phyloP scores from a whole-genome alignment of 352 stramenopile species.

The Pythium sp. region DNA sequence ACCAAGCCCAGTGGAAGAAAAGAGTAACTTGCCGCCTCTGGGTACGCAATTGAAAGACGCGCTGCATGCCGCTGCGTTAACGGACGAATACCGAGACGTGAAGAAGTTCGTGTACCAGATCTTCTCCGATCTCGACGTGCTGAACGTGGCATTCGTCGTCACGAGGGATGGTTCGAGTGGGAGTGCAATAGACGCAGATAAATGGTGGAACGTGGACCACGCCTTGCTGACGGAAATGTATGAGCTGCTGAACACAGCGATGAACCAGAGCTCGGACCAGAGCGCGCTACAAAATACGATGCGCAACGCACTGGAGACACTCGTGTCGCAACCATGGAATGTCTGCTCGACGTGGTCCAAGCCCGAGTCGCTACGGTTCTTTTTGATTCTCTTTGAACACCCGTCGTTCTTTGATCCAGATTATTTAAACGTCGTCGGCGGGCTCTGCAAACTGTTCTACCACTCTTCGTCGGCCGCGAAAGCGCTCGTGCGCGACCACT shows the following conservation, averaged over 20 bases:
- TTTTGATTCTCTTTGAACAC: constrained; percentile 74
- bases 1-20: neutral
- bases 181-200: constrained; percentile 11
- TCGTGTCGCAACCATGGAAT: constrained; percentile 76
- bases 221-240: constrained; percentile 43
- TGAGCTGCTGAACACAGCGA: constrained; percentile 35
- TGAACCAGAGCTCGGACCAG: constrained; percentile 30
- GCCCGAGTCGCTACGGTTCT: constrained; percentile 46
- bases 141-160: constrained; percentile 58
- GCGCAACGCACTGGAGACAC: constrained; percentile 59
- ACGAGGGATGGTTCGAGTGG: neutral
- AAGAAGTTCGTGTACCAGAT: constrained; percentile 69
- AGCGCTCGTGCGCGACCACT: constrained; percentile 47
- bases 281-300: constrained; percentile 69
- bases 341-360: constrained; percentile 66
- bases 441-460: constrained; percentile 68
- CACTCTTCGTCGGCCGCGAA: constrained; percentile 53
- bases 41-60: constrained; percentile 41
- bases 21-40: constrained; percentile 19
- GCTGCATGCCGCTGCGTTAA: constrained; percentile 35
- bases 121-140: constrained; percentile 57
- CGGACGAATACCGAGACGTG: constrained; percentile 44
- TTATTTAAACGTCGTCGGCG: constrained; percentile 68
- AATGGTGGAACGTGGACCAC: constrained; percentile 59
- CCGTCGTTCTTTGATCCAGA: constrained; percentile 75